Percentiles rank a stretch among this genome's conserved stretches.
Evolutionary conservation across 2,329 filamentous ascomycete genomes (phyloP).

Genomic region (Diaporthe helianthi): DNA sequence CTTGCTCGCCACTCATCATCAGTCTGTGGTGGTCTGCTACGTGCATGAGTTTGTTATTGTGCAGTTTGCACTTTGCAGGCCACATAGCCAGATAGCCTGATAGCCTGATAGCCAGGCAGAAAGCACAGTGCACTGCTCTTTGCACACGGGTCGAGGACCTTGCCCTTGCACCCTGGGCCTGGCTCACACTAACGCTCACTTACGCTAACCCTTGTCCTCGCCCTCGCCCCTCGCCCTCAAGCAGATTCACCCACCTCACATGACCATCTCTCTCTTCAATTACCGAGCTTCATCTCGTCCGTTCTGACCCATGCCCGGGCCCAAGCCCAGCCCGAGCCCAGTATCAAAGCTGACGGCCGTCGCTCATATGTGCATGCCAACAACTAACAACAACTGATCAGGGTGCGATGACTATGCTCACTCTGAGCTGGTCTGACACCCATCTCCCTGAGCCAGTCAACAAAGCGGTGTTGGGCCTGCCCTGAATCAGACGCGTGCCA

Average conservation of each 20-base stretch:
- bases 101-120: too few species aligned
- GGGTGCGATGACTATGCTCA: slow-evolving; percentile 24
- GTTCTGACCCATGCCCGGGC: slow-evolving; percentile 3
- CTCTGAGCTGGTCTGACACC: slow-evolving; percentile 21
- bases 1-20: background rate
- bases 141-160: background rate
- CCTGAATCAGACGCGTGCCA: slow-evolving; percentile 57
- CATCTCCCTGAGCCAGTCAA: slow-evolving; percentile 24
- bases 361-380: slow-evolving; percentile 2
- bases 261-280: slow-evolving; percentile 15
- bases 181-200: background rate
- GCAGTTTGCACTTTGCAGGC: background rate
- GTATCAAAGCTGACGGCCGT: slow-evolving; percentile 19
- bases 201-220: background rate
- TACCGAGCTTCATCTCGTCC: slow-evolving; percentile 20
- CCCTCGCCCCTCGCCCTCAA: background rate
- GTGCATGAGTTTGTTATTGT: background rate
- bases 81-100: too few species aligned
- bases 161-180: background rate
- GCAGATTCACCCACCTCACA: background rate
- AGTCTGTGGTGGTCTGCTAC: background rate
- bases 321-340: slow-evolving; percentile 9
- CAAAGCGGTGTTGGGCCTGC: slow-evolving; percentile 39
- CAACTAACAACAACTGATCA: background rate
- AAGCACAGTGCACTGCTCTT: background rate